Base-by-base conservation (phyloP, 78 protist species). In the Pelomyxa schiedti region DNA sequence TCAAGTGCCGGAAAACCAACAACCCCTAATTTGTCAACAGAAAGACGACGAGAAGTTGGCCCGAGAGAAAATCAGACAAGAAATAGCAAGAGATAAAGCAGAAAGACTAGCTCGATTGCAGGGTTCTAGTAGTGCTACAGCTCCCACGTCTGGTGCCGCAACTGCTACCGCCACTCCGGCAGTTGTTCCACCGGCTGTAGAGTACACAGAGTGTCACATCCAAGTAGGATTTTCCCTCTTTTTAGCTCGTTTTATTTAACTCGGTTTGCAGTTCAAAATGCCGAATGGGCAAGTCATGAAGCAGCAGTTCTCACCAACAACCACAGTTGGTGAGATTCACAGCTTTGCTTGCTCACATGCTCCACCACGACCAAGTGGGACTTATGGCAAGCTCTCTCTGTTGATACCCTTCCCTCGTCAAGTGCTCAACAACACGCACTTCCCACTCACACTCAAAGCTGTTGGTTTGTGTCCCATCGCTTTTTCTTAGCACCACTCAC, bases 1-100 rank as follows among this genome's bases (percentile, higher is more conserved):
- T n/a, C n/a, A n/a, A n/a, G n/a, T n/a, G n/a, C n/a, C n/a, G n/a
- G n/a, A n/a, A n/a, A n/a, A n/a, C n/a, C n/a, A n/a, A n/a, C n/a
- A n/a, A n/a, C n/a, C n/a, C n/a, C n/a, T n/a, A n/a, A n/a, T n/a
- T n/a, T n/a, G n/a, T n/a, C n/a, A n/a, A n/a, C n/a, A n/a, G n/a
- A 75, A 67, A 28, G 89, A 85, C 37, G 83, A 72, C 3, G 86
- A 75, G 7, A 30, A 43, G 8, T 43, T 42, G 41, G 88, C 88
- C 39, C 75, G 77, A 30, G 78, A 64, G 22, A 63, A 66, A 29
- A 74, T 83, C 37, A 43, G 42, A 6, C 75, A 64, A 8, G 73
- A 83, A 42, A 73, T 83, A 39, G 88, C 72, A 42, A 79, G 75
- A 37, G 88, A 83, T 22, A 78, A 71, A 64, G 39, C 71, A 6